Evolutionary conservation across 1,284 basidiomycete genomes (phyloP).

Genomic region (Leucoagaricus sp.): DNA sequence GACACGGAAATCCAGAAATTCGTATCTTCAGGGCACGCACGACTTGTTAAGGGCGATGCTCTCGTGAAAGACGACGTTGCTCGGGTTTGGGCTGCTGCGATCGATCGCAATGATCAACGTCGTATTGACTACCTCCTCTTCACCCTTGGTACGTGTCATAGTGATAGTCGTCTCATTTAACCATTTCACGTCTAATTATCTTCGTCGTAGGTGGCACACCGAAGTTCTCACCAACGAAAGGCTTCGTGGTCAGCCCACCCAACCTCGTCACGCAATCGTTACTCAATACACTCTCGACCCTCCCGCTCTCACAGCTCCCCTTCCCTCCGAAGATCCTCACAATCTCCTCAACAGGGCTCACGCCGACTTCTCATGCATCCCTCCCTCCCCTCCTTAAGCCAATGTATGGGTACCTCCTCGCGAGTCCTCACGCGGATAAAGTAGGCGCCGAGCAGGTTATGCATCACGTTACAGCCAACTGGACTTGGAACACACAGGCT

Average conservation of each 20-base stretch:
- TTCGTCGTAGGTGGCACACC: slow-evolving; percentile 35
- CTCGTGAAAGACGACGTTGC: slow-evolving; percentile 45
- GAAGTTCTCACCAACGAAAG: slow-evolving; percentile 42
- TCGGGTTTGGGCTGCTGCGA: slow-evolving; percentile 45
- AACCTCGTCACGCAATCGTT: slow-evolving; percentile 53
- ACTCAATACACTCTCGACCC: slow-evolving; percentile 48
- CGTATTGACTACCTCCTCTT: slow-evolving; percentile 51
- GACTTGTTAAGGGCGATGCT: slow-evolving; percentile 52
- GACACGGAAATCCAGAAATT: slow-evolving; percentile 44
- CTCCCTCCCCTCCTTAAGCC: slow-evolving; percentile 52
- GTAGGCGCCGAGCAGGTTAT: slow-evolving; percentile 51
- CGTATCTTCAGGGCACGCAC: slow-evolving; percentile 42
- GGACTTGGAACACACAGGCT: slow-evolving; percentile 38
- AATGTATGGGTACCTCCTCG: slow-evolving; percentile 45
- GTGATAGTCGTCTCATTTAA: neutral
- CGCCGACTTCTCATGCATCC: slow-evolving; percentile 39
- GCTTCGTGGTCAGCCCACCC: slow-evolving; percentile 41
- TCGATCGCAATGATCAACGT: slow-evolving; percentile 21
- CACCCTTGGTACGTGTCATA: slow-evolving; percentile 31
- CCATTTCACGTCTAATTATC: too few species aligned
- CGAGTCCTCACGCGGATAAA: slow-evolving; percentile 56
- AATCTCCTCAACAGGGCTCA: slow-evolving; percentile 55
- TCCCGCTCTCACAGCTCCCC: slow-evolving; percentile 34
- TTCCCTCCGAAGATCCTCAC: slow-evolving; percentile 49
- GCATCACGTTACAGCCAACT: slow-evolving; percentile 42